A percentile compares a stretch with the other conserved stretches of the same genome.
Evolutionary conservation across 768 basidiomycete genomes (phyloP).

Genomic region (Lactarius evosmus): DNA sequence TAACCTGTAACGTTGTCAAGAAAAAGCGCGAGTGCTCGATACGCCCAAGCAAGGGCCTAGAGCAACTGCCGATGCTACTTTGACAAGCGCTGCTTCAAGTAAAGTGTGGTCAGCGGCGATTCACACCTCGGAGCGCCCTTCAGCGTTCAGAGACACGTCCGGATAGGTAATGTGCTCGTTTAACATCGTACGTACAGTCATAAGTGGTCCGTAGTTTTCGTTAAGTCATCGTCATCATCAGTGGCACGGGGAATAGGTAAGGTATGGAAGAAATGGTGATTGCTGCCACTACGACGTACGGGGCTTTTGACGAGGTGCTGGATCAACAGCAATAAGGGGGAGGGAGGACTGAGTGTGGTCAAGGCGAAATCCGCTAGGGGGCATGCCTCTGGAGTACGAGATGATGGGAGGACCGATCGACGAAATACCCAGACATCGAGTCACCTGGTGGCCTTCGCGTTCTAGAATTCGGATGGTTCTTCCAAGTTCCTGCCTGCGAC

Average conservation of each 20-base stretch:
- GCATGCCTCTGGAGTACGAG: conserved; percentile 28
- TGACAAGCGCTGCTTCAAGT: conserved; percentile 10
- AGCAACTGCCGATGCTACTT: conserved; percentile 2
- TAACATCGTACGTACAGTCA: conserved; percentile 27
- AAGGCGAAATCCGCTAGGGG: conserved; percentile 27
- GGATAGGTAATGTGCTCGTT: conserved; percentile 22
- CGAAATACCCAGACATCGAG: conserved; percentile 31
- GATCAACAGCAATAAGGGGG: conserved; percentile 25
- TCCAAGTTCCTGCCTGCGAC: conserved; percentile 38
- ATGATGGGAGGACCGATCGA: conserved; percentile 31
- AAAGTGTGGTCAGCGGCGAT: conserved; percentile 5
- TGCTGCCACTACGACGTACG: conserved; percentile 21
- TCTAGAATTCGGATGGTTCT: conserved; percentile 37
- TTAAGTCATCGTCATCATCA: conserved; percentile 23
- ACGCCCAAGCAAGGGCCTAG: background rate
- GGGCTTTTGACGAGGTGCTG: conserved; percentile 19
- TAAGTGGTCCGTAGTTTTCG: conserved; percentile 29
- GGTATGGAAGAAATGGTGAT: conserved; percentile 23
- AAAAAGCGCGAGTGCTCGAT: conserved; percentile 11
- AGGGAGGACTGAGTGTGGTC: conserved; percentile 15
- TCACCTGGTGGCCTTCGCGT: conserved; percentile 27
- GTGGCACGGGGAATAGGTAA: conserved; percentile 20
- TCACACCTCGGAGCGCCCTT: conserved; percentile 14
- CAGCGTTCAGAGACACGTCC: conserved; percentile 2
- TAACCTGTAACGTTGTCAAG: conserved; percentile 20